A percentile compares a stretch with the other conserved stretches of the same genome.
phyloP scores from a whole-genome alignment of 2,329 filamentous ascomycete species.

The Sporothrix pseudoabietina region DNA sequence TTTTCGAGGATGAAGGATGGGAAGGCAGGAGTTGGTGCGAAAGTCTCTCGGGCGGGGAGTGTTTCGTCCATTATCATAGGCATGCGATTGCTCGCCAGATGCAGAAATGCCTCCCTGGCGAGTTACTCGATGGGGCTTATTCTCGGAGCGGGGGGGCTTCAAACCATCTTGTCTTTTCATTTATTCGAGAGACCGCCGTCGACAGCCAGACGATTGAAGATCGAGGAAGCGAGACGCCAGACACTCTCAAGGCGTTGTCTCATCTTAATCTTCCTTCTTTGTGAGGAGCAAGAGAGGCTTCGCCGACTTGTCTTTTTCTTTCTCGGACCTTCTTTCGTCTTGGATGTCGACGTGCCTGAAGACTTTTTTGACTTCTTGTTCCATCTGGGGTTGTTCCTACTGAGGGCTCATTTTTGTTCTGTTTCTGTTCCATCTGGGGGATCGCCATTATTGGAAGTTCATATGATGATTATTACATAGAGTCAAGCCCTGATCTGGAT shows the following conservation, averaged over 20 bases:
- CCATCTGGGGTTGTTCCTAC: slow-evolving; percentile 38
- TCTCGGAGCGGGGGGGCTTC: slow-evolving; percentile 90
- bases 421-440: slow-evolving; percentile 38
- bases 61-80: slow-evolving; percentile 92
- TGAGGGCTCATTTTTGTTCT: slow-evolving; percentile 30
- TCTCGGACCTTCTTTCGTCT: background rate
- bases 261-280: background rate
- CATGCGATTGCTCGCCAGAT: slow-evolving; percentile 85
- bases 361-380: slow-evolving; percentile 36
- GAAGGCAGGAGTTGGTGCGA: background rate
- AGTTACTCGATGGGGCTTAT: slow-evolving; percentile 99
- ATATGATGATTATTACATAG: slow-evolving; percentile 95
- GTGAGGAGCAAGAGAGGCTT: background rate
- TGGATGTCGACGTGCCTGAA: background rate
- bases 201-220: background rate
- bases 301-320: slow-evolving; percentile 25
- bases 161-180: slow-evolving; percentile 25
- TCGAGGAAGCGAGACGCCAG: slow-evolving; percentile 27
- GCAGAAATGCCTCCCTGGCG: slow-evolving; percentile 43
- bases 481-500: slow-evolving; percentile 93
- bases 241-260: slow-evolving; percentile 32
- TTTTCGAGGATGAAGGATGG: slow-evolving; percentile 30
- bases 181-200: background rate
- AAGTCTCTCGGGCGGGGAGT: slow-evolving; percentile 53
- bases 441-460: slow-evolving; percentile 51